A percentile compares a stretch with the other conserved stretches of the same genome.
phyloP scores from a whole-genome alignment of 129 eudicot genomes.

The Tagetes patula region DNA sequence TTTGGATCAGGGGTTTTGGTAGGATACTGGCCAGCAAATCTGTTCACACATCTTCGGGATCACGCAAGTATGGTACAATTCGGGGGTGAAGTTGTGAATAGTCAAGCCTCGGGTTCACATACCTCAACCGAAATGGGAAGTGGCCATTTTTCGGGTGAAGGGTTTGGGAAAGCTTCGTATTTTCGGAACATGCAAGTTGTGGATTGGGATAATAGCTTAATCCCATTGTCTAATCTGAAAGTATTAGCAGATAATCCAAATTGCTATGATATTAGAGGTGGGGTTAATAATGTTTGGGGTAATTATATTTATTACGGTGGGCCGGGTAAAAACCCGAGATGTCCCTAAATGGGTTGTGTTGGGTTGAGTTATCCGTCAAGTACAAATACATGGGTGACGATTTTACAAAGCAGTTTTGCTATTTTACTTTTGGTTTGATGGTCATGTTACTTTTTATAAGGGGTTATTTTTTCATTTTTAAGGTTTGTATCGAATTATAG shows the following conservation, averaged over 20 bases:
- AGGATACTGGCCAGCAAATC: constrained; percentile 84
- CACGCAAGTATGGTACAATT: constrained; percentile 89
- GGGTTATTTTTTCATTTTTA: constrained; percentile 30
- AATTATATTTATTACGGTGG: constrained; percentile 95
- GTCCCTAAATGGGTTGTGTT: constrained; percentile 44
- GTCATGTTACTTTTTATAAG: constrained; percentile 17
- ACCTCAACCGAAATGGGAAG: constrained; percentile 95
- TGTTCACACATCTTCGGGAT: constrained; percentile 69
- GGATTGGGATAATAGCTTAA: constrained; percentile 83
- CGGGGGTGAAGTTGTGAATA: constrained; percentile 88
- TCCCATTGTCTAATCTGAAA: constrained; percentile 55
- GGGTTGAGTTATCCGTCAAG: constrained; percentile 18
- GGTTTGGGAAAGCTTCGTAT: constrained; percentile 87
- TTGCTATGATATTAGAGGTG: constrained; percentile 83
- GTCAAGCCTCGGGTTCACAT: constrained; percentile 52
- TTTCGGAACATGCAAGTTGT: constrained; percentile 81
- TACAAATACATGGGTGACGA: constrained; percentile 28
- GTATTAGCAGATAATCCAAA: constrained; percentile 86
- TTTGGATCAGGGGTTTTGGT: constrained; percentile 75
- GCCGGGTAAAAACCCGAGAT: constrained; percentile 72
- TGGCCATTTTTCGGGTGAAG: constrained; percentile 87
- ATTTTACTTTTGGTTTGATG: constrained; percentile 16
- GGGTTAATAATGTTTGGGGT: constrained; percentile 82
- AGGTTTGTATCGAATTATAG: constrained; percentile 24
- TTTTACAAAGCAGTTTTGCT: constrained; percentile 24